Evolutionary conservation across 73 alveolate species (phyloP).

Genomic region (Tetrahymena borealis): DNA sequence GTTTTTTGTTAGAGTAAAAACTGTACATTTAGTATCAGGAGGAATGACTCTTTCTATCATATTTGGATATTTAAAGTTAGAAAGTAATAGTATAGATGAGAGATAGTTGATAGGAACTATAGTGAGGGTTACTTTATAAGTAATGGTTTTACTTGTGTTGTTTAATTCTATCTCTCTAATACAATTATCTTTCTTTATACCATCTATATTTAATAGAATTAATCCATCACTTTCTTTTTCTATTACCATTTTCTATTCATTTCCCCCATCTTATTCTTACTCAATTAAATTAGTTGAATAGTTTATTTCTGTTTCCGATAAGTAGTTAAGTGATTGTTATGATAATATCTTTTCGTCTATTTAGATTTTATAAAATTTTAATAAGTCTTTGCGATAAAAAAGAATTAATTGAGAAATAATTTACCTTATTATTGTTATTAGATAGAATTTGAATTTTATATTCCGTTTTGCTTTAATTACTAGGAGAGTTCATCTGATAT

Average conservation of each 20-base stretch:
- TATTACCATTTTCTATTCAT: not conserved
- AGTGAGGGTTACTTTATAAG: not conserved
- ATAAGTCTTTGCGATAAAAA: too few species aligned
- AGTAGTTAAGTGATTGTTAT: not conserved
- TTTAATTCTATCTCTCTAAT: not conserved
- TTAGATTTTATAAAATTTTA: too few species aligned
- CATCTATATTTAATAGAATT: not conserved
- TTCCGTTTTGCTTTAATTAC: too few species aligned
- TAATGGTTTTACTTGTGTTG: not conserved
- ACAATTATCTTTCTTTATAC: not conserved
- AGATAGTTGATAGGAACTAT: not conserved
- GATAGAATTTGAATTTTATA: too few species aligned
- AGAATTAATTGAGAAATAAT: too few species aligned
- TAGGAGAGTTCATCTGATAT: too few species aligned
- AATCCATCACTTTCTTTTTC: not conserved
- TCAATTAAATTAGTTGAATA: not conserved
- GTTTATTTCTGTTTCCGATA: not conserved
- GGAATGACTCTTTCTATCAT: not conserved
- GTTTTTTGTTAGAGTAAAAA: not conserved
- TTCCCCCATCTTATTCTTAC: not conserved
- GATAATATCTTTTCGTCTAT: too few species aligned
- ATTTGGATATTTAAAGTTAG: not conserved
- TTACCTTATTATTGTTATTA: too few species aligned
- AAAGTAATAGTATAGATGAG: not conserved
- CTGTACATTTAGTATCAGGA: not conserved